phyloP scores from a whole-genome alignment of 345 rosid species.

The Crucihimalaya himalaica region DNA sequence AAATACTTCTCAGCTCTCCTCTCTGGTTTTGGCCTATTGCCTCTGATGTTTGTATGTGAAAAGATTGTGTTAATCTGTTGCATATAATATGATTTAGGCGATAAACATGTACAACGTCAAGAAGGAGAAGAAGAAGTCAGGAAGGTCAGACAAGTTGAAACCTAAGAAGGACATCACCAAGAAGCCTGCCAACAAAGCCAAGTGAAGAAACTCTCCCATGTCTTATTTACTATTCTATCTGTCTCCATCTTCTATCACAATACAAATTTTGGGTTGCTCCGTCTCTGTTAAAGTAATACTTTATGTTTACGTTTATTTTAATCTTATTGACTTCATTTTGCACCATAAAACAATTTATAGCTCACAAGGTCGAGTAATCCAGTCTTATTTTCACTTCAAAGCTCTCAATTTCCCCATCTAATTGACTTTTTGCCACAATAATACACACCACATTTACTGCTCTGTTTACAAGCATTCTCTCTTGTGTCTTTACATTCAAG shows the following conservation, averaged over 20 bases:
- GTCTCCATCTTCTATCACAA: background rate
- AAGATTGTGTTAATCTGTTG: background rate
- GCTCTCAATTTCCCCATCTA: background rate
- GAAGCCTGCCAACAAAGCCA: slow-evolving; percentile 32
- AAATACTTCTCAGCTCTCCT: background rate
- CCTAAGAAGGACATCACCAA: slow-evolving; percentile 38
- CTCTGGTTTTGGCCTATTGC: background rate
- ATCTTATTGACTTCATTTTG: background rate
- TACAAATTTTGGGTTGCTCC: slow-evolving; percentile 13
- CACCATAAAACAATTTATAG: background rate
- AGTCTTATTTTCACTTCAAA: background rate
- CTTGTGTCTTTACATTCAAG: background rate
- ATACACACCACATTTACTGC: background rate
- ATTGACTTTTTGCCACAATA: background rate
- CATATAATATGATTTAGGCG: slow-evolving; percentile 52
- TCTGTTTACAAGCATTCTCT: slow-evolving; percentile 11
- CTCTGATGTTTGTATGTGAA: slow-evolving; percentile 1
- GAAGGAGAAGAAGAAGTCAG: slow-evolving; percentile 62
- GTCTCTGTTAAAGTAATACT: background rate
- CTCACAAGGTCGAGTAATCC: background rate
- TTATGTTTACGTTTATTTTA: background rate
- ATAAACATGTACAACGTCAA: slow-evolving; percentile 74
- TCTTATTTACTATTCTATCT: slow-evolving; percentile 1
- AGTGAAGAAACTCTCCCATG: slow-evolving; percentile 10
- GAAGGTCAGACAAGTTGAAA: slow-evolving; percentile 37